These are phyloP conservation scores for Yarrowia divulgata DNA, from an alignment of 805 yeast genomes.

Conservation along the genomic window DNA sequence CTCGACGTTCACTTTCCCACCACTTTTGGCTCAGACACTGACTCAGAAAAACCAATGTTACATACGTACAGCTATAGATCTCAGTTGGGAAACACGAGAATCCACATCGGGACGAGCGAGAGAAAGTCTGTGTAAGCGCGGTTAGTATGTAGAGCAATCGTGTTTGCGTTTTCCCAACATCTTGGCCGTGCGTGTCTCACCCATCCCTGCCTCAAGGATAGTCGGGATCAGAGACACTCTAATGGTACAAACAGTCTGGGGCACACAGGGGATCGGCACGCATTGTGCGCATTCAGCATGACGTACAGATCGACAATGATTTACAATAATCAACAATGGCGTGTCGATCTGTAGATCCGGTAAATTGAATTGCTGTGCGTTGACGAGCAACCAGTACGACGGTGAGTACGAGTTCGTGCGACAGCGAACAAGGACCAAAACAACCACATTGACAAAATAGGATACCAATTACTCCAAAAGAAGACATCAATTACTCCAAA, in stretches of 20 bases:
- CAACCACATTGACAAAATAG: too few relatives aligned
- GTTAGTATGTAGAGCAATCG: not conserved
- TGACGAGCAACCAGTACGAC: too few relatives aligned
- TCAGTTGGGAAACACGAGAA: not conserved
- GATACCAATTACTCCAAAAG: too few relatives aligned
- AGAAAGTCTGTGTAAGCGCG: not conserved
- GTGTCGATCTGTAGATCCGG: constrained; percentile 16
- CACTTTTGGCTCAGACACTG: too few relatives aligned
- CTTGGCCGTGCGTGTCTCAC: not conserved
- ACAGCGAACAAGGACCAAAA: too few relatives aligned
- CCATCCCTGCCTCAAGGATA: constrained; percentile 1
- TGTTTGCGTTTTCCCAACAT: not conserved
- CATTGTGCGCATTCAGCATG: too few relatives aligned
- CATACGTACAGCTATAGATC: not conserved
- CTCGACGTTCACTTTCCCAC: not conserved
- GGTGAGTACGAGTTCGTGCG: too few relatives aligned
- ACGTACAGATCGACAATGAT: not conserved
- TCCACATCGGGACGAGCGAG: not conserved
- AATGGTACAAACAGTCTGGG: too few relatives aligned
- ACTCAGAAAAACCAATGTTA: constrained; percentile 2
- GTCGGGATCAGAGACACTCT: too few relatives aligned
- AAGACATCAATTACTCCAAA: too few relatives aligned
- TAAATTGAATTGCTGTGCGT: too few relatives aligned
- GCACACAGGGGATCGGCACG: too few relatives aligned
- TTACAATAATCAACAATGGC: not conserved